These are phyloP conservation scores for Setaria italica DNA, from an alignment of 202 grass and related monocot genomes.

Conservation along the genomic window DNA sequence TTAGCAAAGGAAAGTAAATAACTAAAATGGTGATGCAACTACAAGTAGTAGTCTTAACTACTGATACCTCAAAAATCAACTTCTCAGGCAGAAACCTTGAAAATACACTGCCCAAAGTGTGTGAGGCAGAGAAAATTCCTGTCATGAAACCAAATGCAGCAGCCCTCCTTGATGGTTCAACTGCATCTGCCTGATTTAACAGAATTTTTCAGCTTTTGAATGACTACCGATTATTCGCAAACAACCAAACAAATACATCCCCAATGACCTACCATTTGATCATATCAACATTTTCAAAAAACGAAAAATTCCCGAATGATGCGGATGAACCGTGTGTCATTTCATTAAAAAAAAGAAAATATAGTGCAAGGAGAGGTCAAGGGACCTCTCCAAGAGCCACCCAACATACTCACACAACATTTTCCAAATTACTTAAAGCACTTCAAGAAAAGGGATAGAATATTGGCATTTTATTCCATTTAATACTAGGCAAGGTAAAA, in stretches of 20 bases:
- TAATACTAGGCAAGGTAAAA: not conserved
- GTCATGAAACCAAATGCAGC: slow-evolving; percentile 73
- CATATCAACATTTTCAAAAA: not conserved
- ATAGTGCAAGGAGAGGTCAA: no score
- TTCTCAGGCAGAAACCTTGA: slow-evolving; percentile 70
- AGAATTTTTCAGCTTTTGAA: slow-evolving; percentile 1
- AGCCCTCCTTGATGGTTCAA: slow-evolving; percentile 67
- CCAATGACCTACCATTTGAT: not conserved
- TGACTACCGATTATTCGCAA: not conserved
- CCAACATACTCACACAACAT: no score
- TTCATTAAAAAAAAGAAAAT: no score
- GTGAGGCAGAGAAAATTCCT: slow-evolving; percentile 75
- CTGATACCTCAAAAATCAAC: slow-evolving; percentile 81
- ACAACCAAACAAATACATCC: not conserved
- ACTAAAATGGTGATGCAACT: slow-evolving; percentile 5
- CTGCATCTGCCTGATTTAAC: slow-evolving; percentile 67
- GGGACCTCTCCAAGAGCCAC: no score
- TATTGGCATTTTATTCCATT: no score
- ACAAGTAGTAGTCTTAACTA: slow-evolving; percentile 2
- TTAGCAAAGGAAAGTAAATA: not conserved
- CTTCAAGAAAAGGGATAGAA: no score
- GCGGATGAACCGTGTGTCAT: no score
- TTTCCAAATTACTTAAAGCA: no score
- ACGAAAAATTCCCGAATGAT: no score
- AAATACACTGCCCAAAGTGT: slow-evolving; percentile 70